Evolutionary conservation across 495 filamentous ascomycete species (phyloP), one percentile per base, ranked within the genome.

Genomic region (Aspergillus coremiiformis): DNA sequence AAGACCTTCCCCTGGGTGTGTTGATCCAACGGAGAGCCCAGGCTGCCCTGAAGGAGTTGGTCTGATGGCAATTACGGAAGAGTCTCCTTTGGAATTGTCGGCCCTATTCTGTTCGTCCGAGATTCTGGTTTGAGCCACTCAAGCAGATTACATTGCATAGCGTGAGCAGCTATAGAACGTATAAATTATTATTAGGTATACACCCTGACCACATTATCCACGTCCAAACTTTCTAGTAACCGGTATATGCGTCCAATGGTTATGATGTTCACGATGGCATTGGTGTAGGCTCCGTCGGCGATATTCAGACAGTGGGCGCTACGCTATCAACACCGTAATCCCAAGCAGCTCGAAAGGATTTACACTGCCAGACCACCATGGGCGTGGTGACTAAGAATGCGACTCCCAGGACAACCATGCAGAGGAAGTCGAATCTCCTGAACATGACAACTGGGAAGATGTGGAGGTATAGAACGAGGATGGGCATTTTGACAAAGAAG

Each of bases 1-100:
- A 94, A 49, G 85, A 95, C 61, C 73, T 95, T 6, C 91, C 90
- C 0, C 63, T 96, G 33, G 85, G 54, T 0, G 50, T 72, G 23
- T 55, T 74, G 10, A 63, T 74, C 43, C 49, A 66, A 41, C 60
- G 60, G 52, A 57, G 67, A 11, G 61, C 57, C 9, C 43, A 63
- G 19, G 37, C 37, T 19, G 37, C 37, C 15, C 9, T 41, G 17
- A 41, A 41, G 37, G 6, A 41, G 19, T 17, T 41, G 37, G 1
- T 7, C 10, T 41, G 37, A 21, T 5, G 7, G 37, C 11, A n/a
- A 21, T 5, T 20, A 17, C 1, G 4, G 17, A 15, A 20, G 9
- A 7, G 2, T 1, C 4, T 21, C 6, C 17, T 2, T 41, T 5
- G 2, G 15, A 19, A 11, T 7, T 21, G n/a, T 17, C 5, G 5